Evolutionary conservation across 2,329 filamentous ascomycete genomes (phyloP), one percentile per base, ranked within the genome.

Genomic region (Sclerotinia trifoliorum): DNA sequence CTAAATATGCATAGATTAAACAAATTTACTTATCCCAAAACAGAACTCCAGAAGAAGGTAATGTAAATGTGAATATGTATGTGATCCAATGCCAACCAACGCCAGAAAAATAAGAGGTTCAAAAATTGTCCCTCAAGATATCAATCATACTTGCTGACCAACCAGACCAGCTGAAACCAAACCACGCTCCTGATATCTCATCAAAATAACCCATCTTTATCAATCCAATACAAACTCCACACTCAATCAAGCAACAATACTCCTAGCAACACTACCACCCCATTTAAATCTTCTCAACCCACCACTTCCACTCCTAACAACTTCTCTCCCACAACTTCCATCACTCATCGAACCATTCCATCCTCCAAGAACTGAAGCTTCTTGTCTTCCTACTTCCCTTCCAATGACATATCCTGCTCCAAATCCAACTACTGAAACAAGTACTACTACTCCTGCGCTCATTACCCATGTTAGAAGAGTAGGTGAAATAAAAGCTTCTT

Each of bases 391-490:
- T 32, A 88, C 87, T 73, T 90, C 88, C 35, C 87, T 81, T 6
- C 88, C 88, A 69, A 90, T 87, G 32, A 89, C 87, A 74, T 89
- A 90, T 15, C 88, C 88, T 11, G 88, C 88, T 3, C 88, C 87
- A 72, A 91, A 90, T 2, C 88, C 88, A 46, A 90, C 87, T 1
- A 89, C 88, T 10, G 86, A 88, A 3, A 90, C 85, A 15, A 91
- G 81, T 11, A 90, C 87, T 1, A 90, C 85, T 1, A 90, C 88
- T 24, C 88, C 88, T 10, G 88, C 88, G 68, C 85, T 87, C 66
- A 90, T 83, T 7, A 88, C 86, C 77, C 87, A 90, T 0, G 87
- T 87, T 62, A 89, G 77, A 10, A 89, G 78, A 1, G 87, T 88
- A 46, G 87, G 86, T 63, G 83, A 87, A 65, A 89, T 82, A 48